Percentiles rank a stretch among this genome's conserved stretches.
Evolutionary conservation across 2,329 filamentous ascomycete genomes (phyloP).

Genomic region (Colletotrichum somersetense): DNA sequence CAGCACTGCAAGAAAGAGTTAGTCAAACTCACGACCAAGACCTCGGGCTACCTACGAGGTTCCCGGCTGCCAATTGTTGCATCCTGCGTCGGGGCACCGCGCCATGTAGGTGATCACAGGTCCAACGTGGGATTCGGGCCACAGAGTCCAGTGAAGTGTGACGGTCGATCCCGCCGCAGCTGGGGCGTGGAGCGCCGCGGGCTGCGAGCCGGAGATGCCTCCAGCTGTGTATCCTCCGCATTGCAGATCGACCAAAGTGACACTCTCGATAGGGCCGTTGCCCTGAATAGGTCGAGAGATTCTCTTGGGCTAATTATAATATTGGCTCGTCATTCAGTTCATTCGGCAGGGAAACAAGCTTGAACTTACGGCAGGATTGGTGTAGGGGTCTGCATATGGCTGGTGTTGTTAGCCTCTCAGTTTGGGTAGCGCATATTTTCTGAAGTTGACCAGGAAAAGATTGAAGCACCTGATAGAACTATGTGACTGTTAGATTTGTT

Average conservation of each 20-base stretch:
- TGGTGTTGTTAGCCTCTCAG: slow-evolving; percentile 6
- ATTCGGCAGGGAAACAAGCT: neutral
- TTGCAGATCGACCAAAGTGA: slow-evolving; percentile 66
- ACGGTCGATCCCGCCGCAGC: slow-evolving; percentile 66
- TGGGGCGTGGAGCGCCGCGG: slow-evolving; percentile 66
- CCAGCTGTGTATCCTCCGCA: slow-evolving; percentile 66
- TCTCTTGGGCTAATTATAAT: slow-evolving; percentile 29
- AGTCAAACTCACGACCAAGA: slow-evolving; percentile 43
- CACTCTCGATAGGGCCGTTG: slow-evolving; percentile 69
- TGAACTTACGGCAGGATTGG: slow-evolving; percentile 26
- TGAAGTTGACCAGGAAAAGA: neutral
- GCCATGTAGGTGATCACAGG: slow-evolving; percentile 72
- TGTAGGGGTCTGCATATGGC: slow-evolving; percentile 45
- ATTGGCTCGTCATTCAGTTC: neutral
- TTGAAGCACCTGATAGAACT: slow-evolving; percentile 51
- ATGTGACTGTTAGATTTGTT: slow-evolving; percentile 25
- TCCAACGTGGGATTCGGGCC: slow-evolving; percentile 64
- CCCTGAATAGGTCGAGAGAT: slow-evolving; percentile 69
- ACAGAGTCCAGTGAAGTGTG: slow-evolving; percentile 67
- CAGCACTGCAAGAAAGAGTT: slow-evolving; percentile 50
- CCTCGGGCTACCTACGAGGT: slow-evolving; percentile 46
- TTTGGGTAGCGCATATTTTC: neutral
- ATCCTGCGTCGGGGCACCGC: slow-evolving; percentile 65
- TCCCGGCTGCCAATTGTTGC: slow-evolving; percentile 62
- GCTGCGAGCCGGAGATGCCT: slow-evolving; percentile 61